Percentiles rank a stretch among this genome's conserved stretches.
Evolutionary conservation across 345 rosid species (phyloP).

Genomic region (Toxicodendron radicans): DNA sequence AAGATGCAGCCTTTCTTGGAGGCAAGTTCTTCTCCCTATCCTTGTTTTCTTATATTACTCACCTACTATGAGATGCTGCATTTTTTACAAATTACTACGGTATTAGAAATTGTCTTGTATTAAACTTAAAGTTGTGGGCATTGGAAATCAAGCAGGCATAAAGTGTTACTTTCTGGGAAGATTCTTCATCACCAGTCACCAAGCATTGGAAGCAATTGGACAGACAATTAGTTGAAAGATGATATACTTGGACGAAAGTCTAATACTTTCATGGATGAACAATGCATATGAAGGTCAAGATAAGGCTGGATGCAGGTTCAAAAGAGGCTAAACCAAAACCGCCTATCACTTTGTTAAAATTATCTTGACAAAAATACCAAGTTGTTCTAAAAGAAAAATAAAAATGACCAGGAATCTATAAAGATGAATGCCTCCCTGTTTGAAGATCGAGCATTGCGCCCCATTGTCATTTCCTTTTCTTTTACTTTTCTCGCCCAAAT

Average conservation of each 20-base stretch:
- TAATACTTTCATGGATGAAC: background rate
- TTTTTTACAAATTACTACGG: background rate
- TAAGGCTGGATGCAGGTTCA: background rate
- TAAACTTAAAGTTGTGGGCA: background rate
- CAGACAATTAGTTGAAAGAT: background rate
- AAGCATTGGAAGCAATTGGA: background rate
- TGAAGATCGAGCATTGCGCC: background rate
- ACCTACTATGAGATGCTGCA: background rate
- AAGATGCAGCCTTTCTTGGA: background rate
- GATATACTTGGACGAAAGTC: background rate
- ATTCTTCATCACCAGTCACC: background rate
- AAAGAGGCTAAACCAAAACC: background rate
- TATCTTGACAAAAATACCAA: background rate
- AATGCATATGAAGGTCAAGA: background rate
- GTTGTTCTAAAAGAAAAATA: background rate
- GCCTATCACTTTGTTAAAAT: background rate
- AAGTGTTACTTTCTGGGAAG: background rate
- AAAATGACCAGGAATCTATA: background rate
- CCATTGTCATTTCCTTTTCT: background rate
- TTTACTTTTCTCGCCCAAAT: background rate
- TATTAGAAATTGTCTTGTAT: background rate
- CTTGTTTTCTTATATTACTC: background rate
- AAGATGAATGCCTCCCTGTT: background rate
- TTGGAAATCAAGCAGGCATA: background rate
- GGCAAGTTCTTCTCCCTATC: constrained; percentile 1